These are phyloP conservation scores for Aphanomyces cochlioides DNA, from an alignment of 352 stramenopile genomes.

Conservation along the genomic window DNA sequence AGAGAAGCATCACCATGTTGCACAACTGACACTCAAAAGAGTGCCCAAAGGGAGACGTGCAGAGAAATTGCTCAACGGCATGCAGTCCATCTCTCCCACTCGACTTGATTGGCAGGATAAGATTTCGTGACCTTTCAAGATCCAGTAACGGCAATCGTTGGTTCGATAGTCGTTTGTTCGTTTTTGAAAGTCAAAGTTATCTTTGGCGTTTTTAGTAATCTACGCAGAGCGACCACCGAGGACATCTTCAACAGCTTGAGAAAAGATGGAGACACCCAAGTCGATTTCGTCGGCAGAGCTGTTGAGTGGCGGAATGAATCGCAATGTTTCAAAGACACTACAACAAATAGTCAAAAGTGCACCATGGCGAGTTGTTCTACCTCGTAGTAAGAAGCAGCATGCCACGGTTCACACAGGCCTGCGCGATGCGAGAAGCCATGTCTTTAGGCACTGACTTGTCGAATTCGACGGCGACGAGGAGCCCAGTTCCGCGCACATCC, in stretches of 20 bases:
- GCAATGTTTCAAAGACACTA: conserved; percentile 87
- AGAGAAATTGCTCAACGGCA: conserved; percentile 11
- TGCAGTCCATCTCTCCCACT: neutral
- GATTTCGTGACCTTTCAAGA: neutral
- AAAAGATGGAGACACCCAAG: conserved; percentile 55
- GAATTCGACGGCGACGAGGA: conserved; percentile 93
- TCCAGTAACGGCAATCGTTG: too few relatives aligned
- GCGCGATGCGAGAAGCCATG: conserved; percentile 65
- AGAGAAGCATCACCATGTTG: too few relatives aligned
- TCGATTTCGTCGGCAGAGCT: conserved; percentile 75
- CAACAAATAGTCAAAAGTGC: conserved; percentile 20
- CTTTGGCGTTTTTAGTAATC: too few relatives aligned
- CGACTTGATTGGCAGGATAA: neutral
- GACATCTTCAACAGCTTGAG: conserved; percentile 50
- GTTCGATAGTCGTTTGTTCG: too few relatives aligned
- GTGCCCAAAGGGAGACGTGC: conserved; percentile 3
- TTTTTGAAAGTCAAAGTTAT: too few relatives aligned
- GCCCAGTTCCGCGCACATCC: conserved; percentile 87
- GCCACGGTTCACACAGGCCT: conserved; percentile 79
- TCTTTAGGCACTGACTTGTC: conserved; percentile 53
- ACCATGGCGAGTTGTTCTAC: neutral
- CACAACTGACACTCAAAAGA: neutral
- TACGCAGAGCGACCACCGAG: neutral
- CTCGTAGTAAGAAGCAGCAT: conserved; percentile 90
- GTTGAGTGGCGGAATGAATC: conserved; percentile 90